phyloP scores from a whole-genome alignment of 2,329 filamentous ascomycete genomes.

The Pyrenochaeta sp. region DNA sequence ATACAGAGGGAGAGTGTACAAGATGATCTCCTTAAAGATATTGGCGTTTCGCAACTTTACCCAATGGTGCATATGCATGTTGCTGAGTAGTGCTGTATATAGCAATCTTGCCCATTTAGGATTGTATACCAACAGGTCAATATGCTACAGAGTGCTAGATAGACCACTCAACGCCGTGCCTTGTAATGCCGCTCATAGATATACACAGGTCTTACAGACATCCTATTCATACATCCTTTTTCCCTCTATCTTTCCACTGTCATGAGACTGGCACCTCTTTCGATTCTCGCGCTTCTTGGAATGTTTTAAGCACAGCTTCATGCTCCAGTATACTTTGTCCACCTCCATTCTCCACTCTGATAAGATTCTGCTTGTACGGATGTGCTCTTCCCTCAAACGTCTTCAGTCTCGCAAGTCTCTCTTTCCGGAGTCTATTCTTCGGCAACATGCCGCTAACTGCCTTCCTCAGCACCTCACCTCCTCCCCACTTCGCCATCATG shows the following conservation, averaged over 20 bases:
- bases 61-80: too few relatives aligned
- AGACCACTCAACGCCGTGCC: neutral
- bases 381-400: constrained; percentile 93
- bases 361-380: constrained; percentile 88
- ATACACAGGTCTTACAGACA: neutral
- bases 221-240: neutral
- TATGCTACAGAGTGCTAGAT: neutral
- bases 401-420: constrained; percentile 87
- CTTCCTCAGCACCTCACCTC: constrained; percentile 86
- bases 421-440: constrained; percentile 92
- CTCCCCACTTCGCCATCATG: constrained; percentile 93
- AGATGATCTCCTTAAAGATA: neutral
- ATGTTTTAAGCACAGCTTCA: constrained; percentile 50
- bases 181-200: neutral
- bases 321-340: constrained; percentile 44
- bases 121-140: neutral
- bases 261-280: constrained; percentile 30
- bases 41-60: too few relatives aligned
- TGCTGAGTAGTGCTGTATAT: too few relatives aligned
- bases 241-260: constrained; percentile 1
- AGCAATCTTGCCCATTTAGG: too few relatives aligned
- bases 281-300: constrained; percentile 33
- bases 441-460: constrained; percentile 97
- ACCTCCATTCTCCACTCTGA: constrained; percentile 67
- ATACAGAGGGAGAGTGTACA: constrained; percentile 29